These are phyloP conservation scores for Rhododendron mucronatum DNA, from an alignment of 148 eudicot genomes.

Conservation along the genomic window DNA sequence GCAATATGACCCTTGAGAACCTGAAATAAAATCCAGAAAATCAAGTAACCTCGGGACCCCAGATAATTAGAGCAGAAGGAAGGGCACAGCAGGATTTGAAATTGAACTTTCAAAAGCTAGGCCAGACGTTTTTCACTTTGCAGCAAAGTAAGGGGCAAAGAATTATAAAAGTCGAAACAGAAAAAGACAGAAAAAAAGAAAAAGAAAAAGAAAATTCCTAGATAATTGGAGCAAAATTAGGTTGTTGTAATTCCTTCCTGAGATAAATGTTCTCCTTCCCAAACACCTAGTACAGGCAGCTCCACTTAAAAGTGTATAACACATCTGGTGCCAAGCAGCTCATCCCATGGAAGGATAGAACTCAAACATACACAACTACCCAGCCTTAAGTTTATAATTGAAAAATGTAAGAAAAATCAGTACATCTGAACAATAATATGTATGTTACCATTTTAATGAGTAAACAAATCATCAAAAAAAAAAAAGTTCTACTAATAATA, in stretches of 20 bases:
- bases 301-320: neutral
- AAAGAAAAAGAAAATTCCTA: neutral
- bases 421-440: neutral
- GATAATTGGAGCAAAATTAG: neutral
- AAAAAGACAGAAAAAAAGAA: too few relatives aligned
- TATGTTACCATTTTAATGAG: neutral
- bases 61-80: neutral
- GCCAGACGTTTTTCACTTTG: neutral
- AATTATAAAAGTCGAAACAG: neutral
- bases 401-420: neutral
- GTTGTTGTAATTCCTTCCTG: neutral
- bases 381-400: neutral
- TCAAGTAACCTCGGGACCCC: neutral
- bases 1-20: slow-evolving; percentile 93
- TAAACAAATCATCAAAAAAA: neutral
- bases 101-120: neutral
- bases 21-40: slow-evolving; percentile 37
- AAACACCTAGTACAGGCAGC: neutral
- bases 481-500: neutral
- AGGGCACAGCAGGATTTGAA: neutral
- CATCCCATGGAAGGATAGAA: neutral
- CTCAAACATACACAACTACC: neutral
- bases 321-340: neutral
- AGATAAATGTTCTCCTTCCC: neutral
- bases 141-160: too few relatives aligned